A percentile compares a stretch with the other conserved stretches of the same genome.
Conservation (phyloP, 73 alveolate species). For the Chromera velia region DNA sequence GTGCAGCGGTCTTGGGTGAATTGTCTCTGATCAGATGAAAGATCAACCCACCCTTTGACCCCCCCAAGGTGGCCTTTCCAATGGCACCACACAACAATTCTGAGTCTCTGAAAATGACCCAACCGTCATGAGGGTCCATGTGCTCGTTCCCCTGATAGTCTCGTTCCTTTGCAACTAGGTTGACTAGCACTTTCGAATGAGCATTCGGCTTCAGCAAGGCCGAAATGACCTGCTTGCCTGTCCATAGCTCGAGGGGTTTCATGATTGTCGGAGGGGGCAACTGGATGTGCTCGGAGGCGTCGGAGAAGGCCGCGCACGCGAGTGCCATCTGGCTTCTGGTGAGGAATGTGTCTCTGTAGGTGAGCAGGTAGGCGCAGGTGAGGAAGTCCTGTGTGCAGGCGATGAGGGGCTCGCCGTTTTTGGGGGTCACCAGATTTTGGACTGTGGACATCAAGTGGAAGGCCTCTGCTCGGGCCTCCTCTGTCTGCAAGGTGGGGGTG, state of each 20-base stretch:
- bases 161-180: slow-evolving; percentile 79
- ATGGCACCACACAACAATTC: slow-evolving; percentile 91
- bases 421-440: slow-evolving; percentile 81
- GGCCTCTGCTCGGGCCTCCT: slow-evolving; percentile 74
- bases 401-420: slow-evolving; percentile 83
- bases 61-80: slow-evolving; percentile 88
- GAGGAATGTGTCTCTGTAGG: slow-evolving; percentile 87
- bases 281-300: slow-evolving; percentile 50
- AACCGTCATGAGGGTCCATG: slow-evolving; percentile 76
- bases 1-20: slow-evolving; percentile 78
- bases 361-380: slow-evolving; percentile 80
- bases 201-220: slow-evolving; percentile 85
- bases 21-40: slow-evolving; percentile 76
- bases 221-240: slow-evolving; percentile 92
- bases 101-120: slow-evolving; percentile 85
- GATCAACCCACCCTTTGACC: slow-evolving; percentile 27
- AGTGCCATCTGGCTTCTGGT: slow-evolving; percentile 82
- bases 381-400: slow-evolving; percentile 89
- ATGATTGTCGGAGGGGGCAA: slow-evolving; percentile 95
- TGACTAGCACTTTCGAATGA: slow-evolving; percentile 65
- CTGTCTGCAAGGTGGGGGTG: not conserved
- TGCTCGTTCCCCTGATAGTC: slow-evolving; percentile 34
- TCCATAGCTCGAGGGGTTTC: slow-evolving; percentile 94
- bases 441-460: slow-evolving; percentile 77
- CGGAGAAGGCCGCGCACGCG: slow-evolving; percentile 61